Percentiles rank a stretch among this genome's conserved stretches.
phyloP scores from a whole-genome alignment of 2,329 filamentous ascomycete species.

The Colletotrichum gloeosporioides region DNA sequence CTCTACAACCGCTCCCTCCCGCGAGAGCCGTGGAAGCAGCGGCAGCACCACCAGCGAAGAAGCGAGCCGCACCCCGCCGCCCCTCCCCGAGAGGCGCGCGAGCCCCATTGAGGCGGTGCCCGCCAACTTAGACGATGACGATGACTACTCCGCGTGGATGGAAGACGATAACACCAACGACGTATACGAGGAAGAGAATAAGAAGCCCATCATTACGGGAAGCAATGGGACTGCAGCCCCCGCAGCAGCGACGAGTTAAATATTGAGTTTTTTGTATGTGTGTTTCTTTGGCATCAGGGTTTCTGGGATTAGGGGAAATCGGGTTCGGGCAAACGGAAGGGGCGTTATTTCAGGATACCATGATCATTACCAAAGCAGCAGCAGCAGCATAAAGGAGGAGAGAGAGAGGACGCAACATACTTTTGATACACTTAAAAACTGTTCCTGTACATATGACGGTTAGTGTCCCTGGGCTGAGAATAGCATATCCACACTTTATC shows the following conservation, averaged over 20 bases:
- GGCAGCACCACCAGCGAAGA: slow-evolving; percentile 7
- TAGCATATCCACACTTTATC: background rate
- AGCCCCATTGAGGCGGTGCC: slow-evolving; percentile 23
- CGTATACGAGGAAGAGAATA: background rate
- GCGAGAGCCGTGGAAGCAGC: background rate
- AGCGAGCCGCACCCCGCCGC: background rate
- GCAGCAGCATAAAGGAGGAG: background rate
- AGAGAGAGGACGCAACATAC: background rate
- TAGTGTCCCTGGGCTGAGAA: background rate
- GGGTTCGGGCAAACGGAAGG: background rate
- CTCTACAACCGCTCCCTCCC: background rate
- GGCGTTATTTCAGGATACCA: background rate
- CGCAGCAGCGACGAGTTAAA: background rate
- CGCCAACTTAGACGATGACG: slow-evolving; percentile 29
- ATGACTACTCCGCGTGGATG: slow-evolving; percentile 42
- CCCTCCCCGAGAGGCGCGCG: slow-evolving; percentile 6
- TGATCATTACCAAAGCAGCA: background rate
- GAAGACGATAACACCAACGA: slow-evolving; percentile 13
- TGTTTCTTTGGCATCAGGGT: background rate
- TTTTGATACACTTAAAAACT: background rate
- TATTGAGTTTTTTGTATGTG: background rate
- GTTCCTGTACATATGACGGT: background rate
- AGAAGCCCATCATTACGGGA: background rate
- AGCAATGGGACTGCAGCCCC: background rate
- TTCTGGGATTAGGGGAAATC: background rate